A percentile compares a stretch with the other conserved stretches of the same genome.
phyloP scores from a whole-genome alignment of 1,139 yeast genomes.

The Maudiozyma humilis region DNA sequence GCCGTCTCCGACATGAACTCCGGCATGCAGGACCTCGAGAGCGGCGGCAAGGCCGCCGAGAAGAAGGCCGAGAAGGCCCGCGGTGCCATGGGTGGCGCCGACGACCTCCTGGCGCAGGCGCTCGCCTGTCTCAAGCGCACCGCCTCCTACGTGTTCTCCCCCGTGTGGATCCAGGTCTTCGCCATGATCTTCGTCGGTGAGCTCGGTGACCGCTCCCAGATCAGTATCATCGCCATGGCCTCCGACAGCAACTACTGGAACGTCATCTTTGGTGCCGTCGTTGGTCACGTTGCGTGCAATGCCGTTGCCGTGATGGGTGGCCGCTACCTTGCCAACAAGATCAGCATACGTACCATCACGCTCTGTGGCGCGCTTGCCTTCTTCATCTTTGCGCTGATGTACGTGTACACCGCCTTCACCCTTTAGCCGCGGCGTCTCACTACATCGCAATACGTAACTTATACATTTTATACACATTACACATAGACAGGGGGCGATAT shows the following conservation, averaged over 20 bases:
- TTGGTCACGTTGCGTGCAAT: constrained; percentile 90
- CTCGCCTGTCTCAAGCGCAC: constrained; percentile 46
- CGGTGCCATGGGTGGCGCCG: constrained; percentile 5
- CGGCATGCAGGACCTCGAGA: constrained; percentile 49
- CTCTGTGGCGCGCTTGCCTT: constrained; percentile 85
- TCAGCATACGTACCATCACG: constrained; percentile 86
- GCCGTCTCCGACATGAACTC: constrained; percentile 52
- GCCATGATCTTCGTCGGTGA: constrained; percentile 95
- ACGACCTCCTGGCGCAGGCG: constrained; percentile 20
- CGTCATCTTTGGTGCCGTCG: constrained; percentile 79
- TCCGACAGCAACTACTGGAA: constrained; percentile 91
- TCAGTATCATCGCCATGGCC: constrained; percentile 97
- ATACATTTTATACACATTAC: no score
- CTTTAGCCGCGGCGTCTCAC: not conserved
- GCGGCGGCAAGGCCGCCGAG: constrained; percentile 34
- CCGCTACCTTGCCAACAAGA: constrained; percentile 75
- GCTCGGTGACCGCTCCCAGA: constrained; percentile 98
- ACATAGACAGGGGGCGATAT: no score
- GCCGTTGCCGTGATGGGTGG: constrained; percentile 93
- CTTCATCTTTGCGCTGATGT: constrained; percentile 70
- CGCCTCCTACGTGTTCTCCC: constrained; percentile 63
- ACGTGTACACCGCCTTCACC: constrained; percentile 55
- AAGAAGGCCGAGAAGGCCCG: not conserved
- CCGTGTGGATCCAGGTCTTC: constrained; percentile 90
- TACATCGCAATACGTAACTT: no score